Evolutionary conservation across 2,329 filamentous ascomycete species (phyloP).

Genomic region (Fusarium tanahbumbuense): DNA sequence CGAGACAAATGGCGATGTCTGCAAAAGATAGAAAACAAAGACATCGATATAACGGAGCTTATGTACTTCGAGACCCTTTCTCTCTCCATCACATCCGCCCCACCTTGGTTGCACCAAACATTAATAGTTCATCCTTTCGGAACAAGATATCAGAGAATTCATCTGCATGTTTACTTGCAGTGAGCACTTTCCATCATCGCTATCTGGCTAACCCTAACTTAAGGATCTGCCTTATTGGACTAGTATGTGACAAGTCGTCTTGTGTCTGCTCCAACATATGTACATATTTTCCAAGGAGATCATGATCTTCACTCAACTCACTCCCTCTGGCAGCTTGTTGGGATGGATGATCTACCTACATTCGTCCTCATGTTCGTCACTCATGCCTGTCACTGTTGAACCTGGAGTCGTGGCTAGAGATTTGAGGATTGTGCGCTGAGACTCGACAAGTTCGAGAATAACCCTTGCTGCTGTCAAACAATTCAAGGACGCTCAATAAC

Average conservation of each 20-base stretch:
- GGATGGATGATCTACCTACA: constrained; percentile 21
- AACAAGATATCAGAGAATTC: background rate
- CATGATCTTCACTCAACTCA: constrained; percentile 33
- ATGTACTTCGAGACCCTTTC: background rate
- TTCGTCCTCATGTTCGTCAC: constrained; percentile 5
- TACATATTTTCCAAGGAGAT: constrained; percentile 9
- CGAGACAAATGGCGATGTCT: background rate
- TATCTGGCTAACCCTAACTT: constrained; percentile 1
- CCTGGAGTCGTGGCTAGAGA: background rate
- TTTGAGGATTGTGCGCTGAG: constrained; percentile 3
- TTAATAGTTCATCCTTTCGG: constrained; percentile 14
- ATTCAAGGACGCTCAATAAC: background rate
- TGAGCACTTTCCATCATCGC: constrained; percentile 7
- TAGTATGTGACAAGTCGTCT: constrained; percentile 31
- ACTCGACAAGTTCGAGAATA: background rate
- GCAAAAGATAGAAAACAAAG: constrained; percentile 4
- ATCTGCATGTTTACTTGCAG: background rate
- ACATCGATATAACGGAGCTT: background rate
- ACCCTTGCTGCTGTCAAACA: constrained; percentile 4
- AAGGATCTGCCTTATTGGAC: background rate
- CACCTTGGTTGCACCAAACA: constrained; percentile 18
- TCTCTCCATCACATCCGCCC: constrained; percentile 14
- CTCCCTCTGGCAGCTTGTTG: constrained; percentile 15
- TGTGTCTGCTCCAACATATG: constrained; percentile 21
- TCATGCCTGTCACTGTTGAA: constrained; percentile 12